Conservation (phyloP, 192 early-diverging fungal species). For the Globomyces pollinis-pini region DNA sequence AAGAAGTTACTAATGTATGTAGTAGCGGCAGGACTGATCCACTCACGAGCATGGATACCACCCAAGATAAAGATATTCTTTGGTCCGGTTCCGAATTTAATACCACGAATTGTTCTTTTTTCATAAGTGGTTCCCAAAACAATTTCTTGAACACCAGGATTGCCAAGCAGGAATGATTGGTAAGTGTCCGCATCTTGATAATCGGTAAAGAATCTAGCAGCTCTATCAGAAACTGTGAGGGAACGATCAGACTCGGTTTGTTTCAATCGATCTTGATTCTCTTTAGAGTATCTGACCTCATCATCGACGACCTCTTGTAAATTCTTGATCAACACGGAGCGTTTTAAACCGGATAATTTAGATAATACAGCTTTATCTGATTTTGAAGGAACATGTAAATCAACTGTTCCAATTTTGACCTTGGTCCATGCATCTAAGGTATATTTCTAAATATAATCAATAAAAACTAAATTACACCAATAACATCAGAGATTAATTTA, state of each 20-base stretch:
- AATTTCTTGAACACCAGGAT: conserved; percentile 14
- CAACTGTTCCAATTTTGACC: neutral
- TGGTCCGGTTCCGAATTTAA: conserved; percentile 23
- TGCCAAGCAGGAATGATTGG: conserved; percentile 6
- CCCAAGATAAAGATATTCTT: conserved; percentile 26
- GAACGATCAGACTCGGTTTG: neutral
- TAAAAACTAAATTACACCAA: too few species aligned
- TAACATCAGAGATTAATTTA: too few species aligned
- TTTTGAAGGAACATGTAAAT: neutral
- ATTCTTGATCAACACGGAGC: neutral
- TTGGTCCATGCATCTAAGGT: conserved; percentile 4
- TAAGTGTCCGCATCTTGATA: conserved; percentile 23
- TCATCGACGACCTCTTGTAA: neutral
- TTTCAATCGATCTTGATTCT: neutral
- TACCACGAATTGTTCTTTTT: conserved; percentile 14
- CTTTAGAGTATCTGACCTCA: neutral
- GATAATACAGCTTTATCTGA: neutral
- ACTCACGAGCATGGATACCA: conserved; percentile 55
- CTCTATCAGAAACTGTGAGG: too few species aligned
- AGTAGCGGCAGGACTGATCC: conserved; percentile 44
- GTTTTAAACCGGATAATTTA: neutral
- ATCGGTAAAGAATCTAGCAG: conserved; percentile 13
- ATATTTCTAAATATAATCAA: too few species aligned
- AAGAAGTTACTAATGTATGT: conserved; percentile 11
- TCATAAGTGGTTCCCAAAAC: conserved; percentile 24